Conservation (phyloP, 2,329 filamentous ascomycete species). For the Apiospora kogelbergensis region DNA sequence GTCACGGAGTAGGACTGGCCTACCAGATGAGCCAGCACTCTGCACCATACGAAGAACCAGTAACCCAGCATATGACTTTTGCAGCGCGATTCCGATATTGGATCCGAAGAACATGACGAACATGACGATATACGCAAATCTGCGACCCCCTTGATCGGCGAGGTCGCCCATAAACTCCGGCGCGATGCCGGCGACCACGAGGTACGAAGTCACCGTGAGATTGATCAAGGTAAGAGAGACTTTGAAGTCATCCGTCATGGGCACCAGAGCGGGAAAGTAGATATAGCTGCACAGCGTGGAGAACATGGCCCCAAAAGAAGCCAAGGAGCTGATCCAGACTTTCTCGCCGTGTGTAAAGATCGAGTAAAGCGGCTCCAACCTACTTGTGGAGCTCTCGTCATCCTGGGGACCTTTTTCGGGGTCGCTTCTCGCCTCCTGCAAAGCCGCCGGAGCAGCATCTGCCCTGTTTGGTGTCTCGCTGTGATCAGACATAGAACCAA, state of each 20-base stretch:
- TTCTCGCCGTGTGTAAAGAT: slow-evolving; percentile 18
- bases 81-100: slow-evolving; percentile 18
- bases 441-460: too few relatives aligned
- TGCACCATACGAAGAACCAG: slow-evolving; percentile 18
- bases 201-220: slow-evolving; percentile 20
- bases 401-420: too few relatives aligned
- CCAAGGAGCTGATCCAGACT: slow-evolving; percentile 15
- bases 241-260: slow-evolving; percentile 12
- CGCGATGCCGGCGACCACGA: slow-evolving; percentile 14
- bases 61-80: slow-evolving; percentile 10
- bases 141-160: slow-evolving; percentile 17
- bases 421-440: too few relatives aligned
- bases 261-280: slow-evolving; percentile 18
- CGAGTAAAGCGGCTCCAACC: slow-evolving; percentile 15
- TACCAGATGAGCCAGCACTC: slow-evolving; percentile 19
- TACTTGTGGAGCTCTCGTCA: not conserved
- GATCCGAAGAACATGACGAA: slow-evolving; percentile 17
- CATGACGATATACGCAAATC: slow-evolving; percentile 11
- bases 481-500: too few relatives aligned
- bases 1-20: not conserved
- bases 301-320: slow-evolving; percentile 17
- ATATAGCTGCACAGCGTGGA: slow-evolving; percentile 15
- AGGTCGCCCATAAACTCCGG: slow-evolving; percentile 15
- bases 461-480: too few relatives aligned
- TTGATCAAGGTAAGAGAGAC: slow-evolving; percentile 16